A percentile compares a stretch with the other conserved stretches of the same genome.
Conservation (phyloP, 2,329 filamentous ascomycete genomes). For the Aspergillus sp. region DNA sequence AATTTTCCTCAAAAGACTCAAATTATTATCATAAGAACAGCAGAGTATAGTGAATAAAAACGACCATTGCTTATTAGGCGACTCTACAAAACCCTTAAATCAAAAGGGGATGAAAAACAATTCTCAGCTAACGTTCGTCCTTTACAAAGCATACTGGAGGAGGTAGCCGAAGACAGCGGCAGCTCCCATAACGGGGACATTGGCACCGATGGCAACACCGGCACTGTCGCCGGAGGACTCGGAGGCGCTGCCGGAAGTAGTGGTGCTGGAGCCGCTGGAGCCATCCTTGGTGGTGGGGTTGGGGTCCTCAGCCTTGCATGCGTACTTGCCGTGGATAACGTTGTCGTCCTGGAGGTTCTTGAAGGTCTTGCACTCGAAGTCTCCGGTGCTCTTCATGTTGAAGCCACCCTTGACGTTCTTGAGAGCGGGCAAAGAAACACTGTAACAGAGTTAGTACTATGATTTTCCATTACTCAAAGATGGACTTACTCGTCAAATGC, state of each 20-base stretch:
- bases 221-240: constrained; percentile 25
- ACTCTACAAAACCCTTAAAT: constrained; percentile 31
- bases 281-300: constrained; percentile 34
- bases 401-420: constrained; percentile 67
- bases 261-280: constrained; percentile 19
- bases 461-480: background rate
- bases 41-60: constrained; percentile 24
- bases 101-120: constrained; percentile 13
- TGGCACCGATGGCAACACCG: constrained; percentile 33
- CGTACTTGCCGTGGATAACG: constrained; percentile 45
- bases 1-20: constrained; percentile 29
- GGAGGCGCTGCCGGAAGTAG: constrained; percentile 19
- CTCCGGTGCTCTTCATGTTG: constrained; percentile 61
- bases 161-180: constrained; percentile 43
- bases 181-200: constrained; percentile 35
- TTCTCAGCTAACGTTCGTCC: constrained; percentile 6
- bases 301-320: constrained; percentile 34
- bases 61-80: constrained; percentile 31
- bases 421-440: constrained; percentile 65
- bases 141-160: constrained; percentile 44
- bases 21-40: constrained; percentile 40
- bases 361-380: constrained; percentile 57
- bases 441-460: constrained; percentile 40
- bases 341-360: constrained; percentile 38
- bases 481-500: constrained; percentile 72